Base-by-base conservation (phyloP, 192 early-diverging fungal genomes). In the Pilaira anomala region DNA sequence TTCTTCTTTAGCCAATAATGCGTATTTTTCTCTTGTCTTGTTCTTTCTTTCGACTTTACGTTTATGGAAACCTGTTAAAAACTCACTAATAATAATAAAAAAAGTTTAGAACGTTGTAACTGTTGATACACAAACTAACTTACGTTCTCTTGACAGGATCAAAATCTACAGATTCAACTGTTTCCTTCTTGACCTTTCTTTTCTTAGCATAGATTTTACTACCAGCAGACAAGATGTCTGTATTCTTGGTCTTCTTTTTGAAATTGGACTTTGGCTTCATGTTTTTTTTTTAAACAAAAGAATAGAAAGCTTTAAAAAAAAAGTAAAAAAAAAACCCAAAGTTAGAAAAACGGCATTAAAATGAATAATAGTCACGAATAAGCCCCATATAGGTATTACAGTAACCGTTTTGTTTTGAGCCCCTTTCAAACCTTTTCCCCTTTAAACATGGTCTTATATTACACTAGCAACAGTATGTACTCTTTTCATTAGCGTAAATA, bases 11-110 rank as follows among this genome's bases (percentile, higher is more conserved):
- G 78, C 81, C 57, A 63, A 57, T 61, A 76, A 63, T 48, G 77
- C 72, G 45, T 77, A 76, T 22, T 65, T 48, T 49, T 78, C 74
- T 22, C 62, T 67, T 30, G 89, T 87, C 11, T 78, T 78, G 36
- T 83, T 83, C 48, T 81, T 82, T 44, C 87, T 79, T 60, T 91
- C 82, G 2, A 85, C 71, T 52, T 91, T 91, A 62, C 89, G 83
- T 66, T 91, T 91, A 64, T 88, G 86, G 67, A 91, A 91, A 21
- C 89, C 87, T 3, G 87, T 91, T 42, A 91, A 72, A 50, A 83
- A 91, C 26, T 87, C 80, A 18, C 85, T 86, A 64, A 44, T 49
- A 30, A 22, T 39, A 19, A n/a, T n/a, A n/a, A n/a, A n/a, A n/a
- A n/a, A n/a, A n/a, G n/a, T n/a, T n/a, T n/a, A n/a, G 28, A 63